Percentiles rank a stretch among this genome's conserved stretches.
Conservation (phyloP, 2,329 filamentous ascomycete genomes). For the Mollisia scopiformis region DNA sequence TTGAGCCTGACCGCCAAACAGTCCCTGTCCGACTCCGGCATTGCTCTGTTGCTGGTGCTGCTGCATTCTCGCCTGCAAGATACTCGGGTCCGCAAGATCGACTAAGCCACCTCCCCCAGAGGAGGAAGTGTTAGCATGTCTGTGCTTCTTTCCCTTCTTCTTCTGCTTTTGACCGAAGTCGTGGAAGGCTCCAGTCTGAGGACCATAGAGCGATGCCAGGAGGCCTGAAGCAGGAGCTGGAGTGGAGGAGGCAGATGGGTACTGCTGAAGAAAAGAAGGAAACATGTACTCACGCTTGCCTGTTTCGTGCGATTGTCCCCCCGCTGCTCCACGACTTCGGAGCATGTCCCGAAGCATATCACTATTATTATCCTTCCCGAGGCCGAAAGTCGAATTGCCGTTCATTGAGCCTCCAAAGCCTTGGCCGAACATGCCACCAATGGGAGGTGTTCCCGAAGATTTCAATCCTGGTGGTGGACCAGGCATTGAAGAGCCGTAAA, state of each 20-base stretch:
- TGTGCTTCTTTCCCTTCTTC: conserved; percentile 99
- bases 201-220: conserved; percentile 89
- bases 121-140: conserved; percentile 99
- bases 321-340: conserved; percentile 65
- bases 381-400: conserved; percentile 59
- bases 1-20: conserved; percentile 88
- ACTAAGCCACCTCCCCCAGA: conserved; percentile 98
- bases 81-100: conserved; percentile 99
- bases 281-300: conserved; percentile 99
- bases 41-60: conserved; percentile 83
- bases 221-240: conserved; percentile 88
- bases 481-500: conserved; percentile 84
- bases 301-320: conserved; percentile 76
- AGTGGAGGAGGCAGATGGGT: conserved; percentile 79
- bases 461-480: conserved; percentile 95
- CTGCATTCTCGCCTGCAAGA: conserved; percentile 97
- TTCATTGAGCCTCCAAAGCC: conserved; percentile 73
- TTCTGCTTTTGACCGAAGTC: conserved; percentile 96
- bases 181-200: conserved; percentile 84
- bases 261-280: conserved; percentile 89
- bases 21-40: conserved; percentile 83
- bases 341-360: conserved; percentile 84
- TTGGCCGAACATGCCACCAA: conserved; percentile 87
- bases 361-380: conserved; percentile 72
- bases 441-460: conserved; percentile 90